A percentile compares a stretch with the other conserved stretches of the same genome.
These are phyloP conservation scores for Didymella segeticola DNA, from an alignment of 2,329 filamentous ascomycete species.

Conservation along the genomic window DNA sequence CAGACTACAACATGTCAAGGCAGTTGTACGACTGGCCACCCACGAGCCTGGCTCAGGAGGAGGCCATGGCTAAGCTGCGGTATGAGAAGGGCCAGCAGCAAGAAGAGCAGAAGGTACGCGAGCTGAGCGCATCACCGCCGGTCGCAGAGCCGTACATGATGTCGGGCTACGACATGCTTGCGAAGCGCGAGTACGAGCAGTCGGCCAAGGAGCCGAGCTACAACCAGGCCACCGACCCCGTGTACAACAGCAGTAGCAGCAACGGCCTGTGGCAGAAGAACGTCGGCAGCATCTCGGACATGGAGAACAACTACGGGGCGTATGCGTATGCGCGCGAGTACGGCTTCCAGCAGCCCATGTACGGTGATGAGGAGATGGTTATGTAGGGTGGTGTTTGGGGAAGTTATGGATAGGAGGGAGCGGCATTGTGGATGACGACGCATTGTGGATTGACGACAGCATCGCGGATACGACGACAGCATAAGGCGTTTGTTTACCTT, in stretches of 20 bases:
- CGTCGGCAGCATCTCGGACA: constrained; percentile 52
- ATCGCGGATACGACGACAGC: neutral
- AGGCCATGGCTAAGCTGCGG: constrained; percentile 63
- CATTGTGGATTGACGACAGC: neutral
- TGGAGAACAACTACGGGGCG: constrained; percentile 74
- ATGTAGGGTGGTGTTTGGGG: constrained; percentile 32
- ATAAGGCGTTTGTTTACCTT: constrained; percentile 4
- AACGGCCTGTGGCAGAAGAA: constrained; percentile 58
- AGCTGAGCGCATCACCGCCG: constrained; percentile 31
- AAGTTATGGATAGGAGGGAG: too few relatives aligned
- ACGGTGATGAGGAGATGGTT: constrained; percentile 50
- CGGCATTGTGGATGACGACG: too few relatives aligned
- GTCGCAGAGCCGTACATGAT: constrained; percentile 83
- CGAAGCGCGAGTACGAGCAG: constrained; percentile 68
- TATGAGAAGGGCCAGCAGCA: constrained; percentile 58
- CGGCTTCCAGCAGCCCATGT: constrained; percentile 48
- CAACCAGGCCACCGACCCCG: constrained; percentile 69
- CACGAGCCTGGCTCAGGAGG: constrained; percentile 62
- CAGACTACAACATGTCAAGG: constrained; percentile 55
- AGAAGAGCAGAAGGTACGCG: constrained; percentile 35
- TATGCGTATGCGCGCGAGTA: constrained; percentile 62
- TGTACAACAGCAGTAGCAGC: constrained; percentile 59
- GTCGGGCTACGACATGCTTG: constrained; percentile 77
- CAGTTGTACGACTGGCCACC: constrained; percentile 60
- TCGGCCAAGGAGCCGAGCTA: constrained; percentile 54